Base-by-base conservation (phyloP, 768 basidiomycete species). In the Polyporus arcularius region DNA sequence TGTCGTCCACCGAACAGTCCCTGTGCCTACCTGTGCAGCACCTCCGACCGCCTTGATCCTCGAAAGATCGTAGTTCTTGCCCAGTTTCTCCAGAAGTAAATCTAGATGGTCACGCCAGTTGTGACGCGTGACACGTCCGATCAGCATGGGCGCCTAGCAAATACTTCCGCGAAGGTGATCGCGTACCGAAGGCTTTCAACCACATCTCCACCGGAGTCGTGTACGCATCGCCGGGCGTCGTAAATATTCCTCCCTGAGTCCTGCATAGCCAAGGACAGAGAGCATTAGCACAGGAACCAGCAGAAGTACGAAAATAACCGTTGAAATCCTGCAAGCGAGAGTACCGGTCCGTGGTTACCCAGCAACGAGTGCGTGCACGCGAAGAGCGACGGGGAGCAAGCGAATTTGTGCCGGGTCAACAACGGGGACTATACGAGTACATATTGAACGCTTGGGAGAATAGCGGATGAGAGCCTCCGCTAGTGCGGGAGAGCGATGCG, bases 161-260 rank as follows among this genome's bases (percentile, higher is more conserved):
- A 58, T 85, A 85, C 75, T 87, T 85, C 84, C 85, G 85, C 67
- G 68, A 70, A 68, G 63, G 49, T 63, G 41, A 30, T 65, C 63
- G 57, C 87, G 74, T 72, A 92, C 92, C 92, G 52, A 94, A 82
- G 15, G 82, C 89, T 72, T 90, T 92, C 56, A 92, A 85, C 92
- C 92, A 94, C 89, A 94, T 92, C 68, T 94, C 92, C 48, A 94
- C 82, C 1, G 92, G 92, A 7, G 92, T 92, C 41, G 90, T 93
- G 70, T 89, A 92, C 26, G 90, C 90, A 73, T 94, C 91, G 32
- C 90, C 90, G 4, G 89, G 88, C 0, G 89, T 90, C 46, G 89
- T 92, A 74, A 92, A 92, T 60, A 94, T 89, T 5, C 92, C 92
- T 49, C 90, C 90, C 61, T 90, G 88, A 1, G 91, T 94, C 72